These are phyloP conservation scores for Allium fistulosum DNA, from an alignment of 106 monocot genomes.

Conservation along the genomic window DNA sequence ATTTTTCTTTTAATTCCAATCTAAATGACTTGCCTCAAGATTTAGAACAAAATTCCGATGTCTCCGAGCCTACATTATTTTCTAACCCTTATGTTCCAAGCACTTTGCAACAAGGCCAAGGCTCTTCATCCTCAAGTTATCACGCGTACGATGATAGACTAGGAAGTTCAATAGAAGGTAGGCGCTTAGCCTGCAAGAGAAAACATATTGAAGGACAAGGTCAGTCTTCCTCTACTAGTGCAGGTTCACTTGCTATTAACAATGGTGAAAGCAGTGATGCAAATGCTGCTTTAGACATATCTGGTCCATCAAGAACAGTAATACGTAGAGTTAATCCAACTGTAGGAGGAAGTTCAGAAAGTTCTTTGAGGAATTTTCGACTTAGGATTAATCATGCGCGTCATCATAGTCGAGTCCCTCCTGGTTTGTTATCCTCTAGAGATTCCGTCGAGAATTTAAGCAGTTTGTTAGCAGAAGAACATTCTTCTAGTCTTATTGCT, in stretches of 20 bases:
- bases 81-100: slow-evolving; percentile 22
- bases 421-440: slow-evolving; percentile 20
- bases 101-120: slow-evolving; percentile 9
- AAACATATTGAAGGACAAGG: slow-evolving; percentile 65
- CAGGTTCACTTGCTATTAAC: slow-evolving; percentile 6
- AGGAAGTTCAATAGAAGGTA: slow-evolving; percentile 44
- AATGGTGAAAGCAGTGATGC: slow-evolving; percentile 1
- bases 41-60: slow-evolving; percentile 10
- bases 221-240: slow-evolving; percentile 49
- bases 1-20: slow-evolving; percentile 13
- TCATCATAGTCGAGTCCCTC: slow-evolving; percentile 21
- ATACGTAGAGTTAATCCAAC: background rate
- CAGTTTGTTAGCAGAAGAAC: slow-evolving; percentile 26
- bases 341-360: slow-evolving; percentile 25
- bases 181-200: slow-evolving; percentile 56
- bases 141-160: slow-evolving; percentile 22
- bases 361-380: slow-evolving; percentile 44
- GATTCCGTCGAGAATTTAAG: slow-evolving; percentile 25
- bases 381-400: slow-evolving; percentile 33
- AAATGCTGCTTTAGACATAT: slow-evolving; percentile 17
- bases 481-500: slow-evolving; percentile 16
- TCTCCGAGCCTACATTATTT: slow-evolving; percentile 3
- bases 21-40: slow-evolving; percentile 8
- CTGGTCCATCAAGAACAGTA: slow-evolving; percentile 11
- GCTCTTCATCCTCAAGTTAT: slow-evolving; percentile 19